Evolutionary conservation across 2,329 filamentous ascomycete species (phyloP), one percentile per base, ranked within the genome.

Genomic region (Dactylellina parvicollis): DNA sequence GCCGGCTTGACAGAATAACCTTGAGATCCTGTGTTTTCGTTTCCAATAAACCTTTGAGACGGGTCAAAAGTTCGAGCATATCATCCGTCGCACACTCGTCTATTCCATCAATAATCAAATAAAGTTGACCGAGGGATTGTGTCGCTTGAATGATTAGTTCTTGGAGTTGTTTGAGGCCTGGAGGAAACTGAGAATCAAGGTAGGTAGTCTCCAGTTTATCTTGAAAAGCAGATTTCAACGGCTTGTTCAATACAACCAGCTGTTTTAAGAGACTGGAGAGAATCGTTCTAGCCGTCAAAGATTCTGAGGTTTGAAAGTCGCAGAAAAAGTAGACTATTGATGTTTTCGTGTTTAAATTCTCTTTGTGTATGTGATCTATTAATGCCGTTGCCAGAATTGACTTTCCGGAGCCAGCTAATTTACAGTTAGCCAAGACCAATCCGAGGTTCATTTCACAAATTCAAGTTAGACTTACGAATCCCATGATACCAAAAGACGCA

Each of bases 1-100:
- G 76, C 0, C 79, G 77, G 56, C 78, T 78, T 1, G 76, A 71
- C 14, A 81, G 4, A 24, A 54, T 81, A 77, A 57, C 80, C 34
- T 60, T 77, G 78, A 2, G 76, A 20, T 22, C 16, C 30, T 44
- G 32, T n/a, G 32, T 34, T 28, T 20, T 52, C 24, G 38, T 12
- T 12, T 1, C 14, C 12, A 70, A 20, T 8, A 75, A 38, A 2
- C 12, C 8, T 0, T 49, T 40, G 4, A 76, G 18, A 47, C 12
- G 64, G 2, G 24, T 46, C 8, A 74, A 24, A 12, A 77, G 12
- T 26, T 65, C 46, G 12, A 56, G 28, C 3, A 57, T 46, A 7
- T 76, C 71, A 8, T 24, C 38, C n/a, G 50, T 28, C 10, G 28
- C 32, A 50, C 75, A 76, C 28, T 77, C 76, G 32, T 77, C 76